These are phyloP conservation scores for Phytopythium mirpurense DNA, from an alignment of 352 stramenopile species.

Conservation along the genomic window DNA sequence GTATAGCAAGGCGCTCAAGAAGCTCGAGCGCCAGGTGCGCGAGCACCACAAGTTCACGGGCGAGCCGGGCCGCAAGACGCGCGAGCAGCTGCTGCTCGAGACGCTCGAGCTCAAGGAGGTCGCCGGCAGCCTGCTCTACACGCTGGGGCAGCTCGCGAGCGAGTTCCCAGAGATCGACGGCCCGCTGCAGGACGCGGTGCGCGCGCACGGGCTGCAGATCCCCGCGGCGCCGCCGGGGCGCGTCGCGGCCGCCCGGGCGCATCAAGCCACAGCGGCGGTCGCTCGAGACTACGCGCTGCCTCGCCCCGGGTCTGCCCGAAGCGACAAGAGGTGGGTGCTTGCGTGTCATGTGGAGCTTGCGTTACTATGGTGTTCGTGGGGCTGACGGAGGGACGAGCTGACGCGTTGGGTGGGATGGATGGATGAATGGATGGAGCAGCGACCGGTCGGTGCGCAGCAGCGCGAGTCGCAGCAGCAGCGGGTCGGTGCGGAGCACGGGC, in stretches of 20 bases:
- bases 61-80: slow-evolving; percentile 22
- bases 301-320: slow-evolving; percentile 56
- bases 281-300: slow-evolving; percentile 23
- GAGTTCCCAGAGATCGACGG: slow-evolving; percentile 94
- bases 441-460: slow-evolving; percentile 48
- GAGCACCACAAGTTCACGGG: slow-evolving; percentile 45
- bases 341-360: not conserved
- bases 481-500: slow-evolving; percentile 28
- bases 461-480: slow-evolving; percentile 17
- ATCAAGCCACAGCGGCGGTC: slow-evolving; percentile 11
- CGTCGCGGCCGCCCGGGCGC: slow-evolving; percentile 40
- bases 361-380: too few relatives aligned
- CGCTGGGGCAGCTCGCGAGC: slow-evolving; percentile 88
- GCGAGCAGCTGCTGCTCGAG: slow-evolving; percentile 85
- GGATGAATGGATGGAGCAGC: slow-evolving; percentile 12
- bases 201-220: slow-evolving; percentile 74
- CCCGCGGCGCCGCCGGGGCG: slow-evolving; percentile 64
- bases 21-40: slow-evolving; percentile 56
- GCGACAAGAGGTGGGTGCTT: slow-evolving; percentile 57
- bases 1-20: slow-evolving; percentile 66
- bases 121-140: slow-evolving; percentile 85
- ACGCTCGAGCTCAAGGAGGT: slow-evolving; percentile 76
- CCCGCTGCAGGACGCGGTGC: slow-evolving; percentile 58
- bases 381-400: too few relatives aligned
- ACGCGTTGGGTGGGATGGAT: not conserved